These are phyloP conservation scores for Pseudocercospora vitis DNA, from an alignment of 2,329 filamentous ascomycete species.

Conservation along the genomic window DNA sequence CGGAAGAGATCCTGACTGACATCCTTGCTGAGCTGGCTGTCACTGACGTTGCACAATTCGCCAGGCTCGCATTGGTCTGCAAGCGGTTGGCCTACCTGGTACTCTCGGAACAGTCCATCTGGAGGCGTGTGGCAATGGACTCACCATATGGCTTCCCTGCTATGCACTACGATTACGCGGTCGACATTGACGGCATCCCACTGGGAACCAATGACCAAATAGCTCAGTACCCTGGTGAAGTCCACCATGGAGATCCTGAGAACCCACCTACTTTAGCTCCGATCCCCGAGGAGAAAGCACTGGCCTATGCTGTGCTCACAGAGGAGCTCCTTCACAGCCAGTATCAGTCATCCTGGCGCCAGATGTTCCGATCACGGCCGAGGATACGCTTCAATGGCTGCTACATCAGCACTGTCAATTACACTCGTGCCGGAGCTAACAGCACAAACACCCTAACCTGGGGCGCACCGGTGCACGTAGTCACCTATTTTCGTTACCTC, in stretches of 20 bases:
- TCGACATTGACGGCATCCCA: slow-evolving; percentile 54
- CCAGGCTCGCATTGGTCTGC: slow-evolving; percentile 76
- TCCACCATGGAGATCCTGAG: slow-evolving; percentile 23
- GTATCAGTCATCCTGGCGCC: slow-evolving; percentile 47
- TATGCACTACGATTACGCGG: slow-evolving; percentile 80
- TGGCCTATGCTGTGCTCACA: slow-evolving; percentile 30
- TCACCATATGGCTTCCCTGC: slow-evolving; percentile 65
- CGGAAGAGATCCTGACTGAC: slow-evolving; percentile 80
- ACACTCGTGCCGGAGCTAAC: slow-evolving; percentile 77
- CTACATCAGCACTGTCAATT: slow-evolving; percentile 97
- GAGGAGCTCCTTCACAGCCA: slow-evolving; percentile 31
- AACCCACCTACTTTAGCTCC: slow-evolving; percentile 17
- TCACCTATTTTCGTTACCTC: slow-evolving; percentile 97
- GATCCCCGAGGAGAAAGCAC: slow-evolving; percentile 24
- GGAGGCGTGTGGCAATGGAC: slow-evolving; percentile 71
- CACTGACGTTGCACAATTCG: slow-evolving; percentile 73
- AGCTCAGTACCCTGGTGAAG: slow-evolving; percentile 26
- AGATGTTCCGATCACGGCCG: slow-evolving; percentile 78
- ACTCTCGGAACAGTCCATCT: slow-evolving; percentile 78
- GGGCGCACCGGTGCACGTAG: slow-evolving; percentile 83
- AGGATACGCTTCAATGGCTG: slow-evolving; percentile 91
- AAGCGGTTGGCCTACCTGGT: slow-evolving; percentile 84
- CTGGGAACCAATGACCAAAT: slow-evolving; percentile 30
- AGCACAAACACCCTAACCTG: slow-evolving; percentile 71
- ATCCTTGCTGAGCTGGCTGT: slow-evolving; percentile 72